Base-by-base conservation (phyloP, 176 grass and related monocot genomes). In the Chrysopogon serrulatus region DNA sequence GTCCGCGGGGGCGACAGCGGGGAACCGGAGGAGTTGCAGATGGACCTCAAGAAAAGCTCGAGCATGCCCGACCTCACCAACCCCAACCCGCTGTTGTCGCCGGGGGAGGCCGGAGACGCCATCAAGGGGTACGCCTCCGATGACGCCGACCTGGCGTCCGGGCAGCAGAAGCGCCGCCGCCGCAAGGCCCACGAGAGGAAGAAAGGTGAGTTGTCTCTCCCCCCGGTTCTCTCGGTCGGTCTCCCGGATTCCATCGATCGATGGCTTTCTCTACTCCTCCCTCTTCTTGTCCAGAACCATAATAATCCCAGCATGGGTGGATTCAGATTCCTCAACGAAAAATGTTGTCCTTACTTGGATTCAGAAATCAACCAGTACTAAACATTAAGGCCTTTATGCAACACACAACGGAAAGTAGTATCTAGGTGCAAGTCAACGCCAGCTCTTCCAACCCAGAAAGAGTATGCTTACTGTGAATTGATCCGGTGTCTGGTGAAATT, bases 141-240 rank as follows among this genome's bases (percentile, higher is more conserved):
- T 80, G 86, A 90, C 78, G 64, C 10, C 2, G 88, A 66, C n/a
- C 84, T 83, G 28, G 67, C 73, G 47, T 77, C 91, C 81, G 21
- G 43, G 42, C 76, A 88, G 69, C 89, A 68, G 85, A 88, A 84
- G 87, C 78, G 91, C 37, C 51, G 87, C 37, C 87, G 91, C 75
- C 80, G 85, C 64, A 90, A 86, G 78, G 75, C 65, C 24, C 85
- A 85, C 34, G 89, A 95, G 83, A 91, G 96, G 73, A 98, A 93
- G 89, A 92, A 90, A 96, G 96, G 96, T 98, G 33, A 10, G 2
- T 5, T 64, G 16, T 42, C 16, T 18, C 0, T 0, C 6, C 5
- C 23, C 4, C 6, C 15, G 12, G 5, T 23, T 39, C 43, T 62
- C 2, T 26, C 45, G 43, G 40, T 15, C 41, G n/a, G n/a, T 56